phyloP scores from a whole-genome alignment of 108 stramenopile species.

The Fragilaria radians region DNA sequence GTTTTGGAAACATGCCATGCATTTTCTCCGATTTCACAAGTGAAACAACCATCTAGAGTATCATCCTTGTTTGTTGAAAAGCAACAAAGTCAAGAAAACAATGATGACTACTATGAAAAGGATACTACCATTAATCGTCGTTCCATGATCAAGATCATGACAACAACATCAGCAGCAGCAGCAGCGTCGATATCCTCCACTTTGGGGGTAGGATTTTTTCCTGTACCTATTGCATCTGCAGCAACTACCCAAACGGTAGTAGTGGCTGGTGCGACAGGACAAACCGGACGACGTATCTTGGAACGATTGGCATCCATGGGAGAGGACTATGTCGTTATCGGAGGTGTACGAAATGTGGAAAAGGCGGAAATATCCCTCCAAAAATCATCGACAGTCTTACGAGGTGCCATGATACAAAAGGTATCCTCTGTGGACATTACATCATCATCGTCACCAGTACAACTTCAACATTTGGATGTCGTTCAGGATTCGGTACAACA shows the following conservation, averaged over 20 bases:
- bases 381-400: conserved; percentile 54
- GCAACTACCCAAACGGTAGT: conserved; percentile 31
- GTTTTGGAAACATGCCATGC: too few species aligned
- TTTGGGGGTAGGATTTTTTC: neutral
- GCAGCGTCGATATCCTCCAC: too few species aligned
- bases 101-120: too few species aligned
- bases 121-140: too few species aligned
- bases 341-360: conserved; percentile 70
- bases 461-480: conserved; percentile 47
- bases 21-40: too few species aligned
- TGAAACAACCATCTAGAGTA: too few species aligned
- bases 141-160: too few species aligned
- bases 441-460: conserved; percentile 37
- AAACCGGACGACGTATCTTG: conserved; percentile 69
- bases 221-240: neutral
- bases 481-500: conserved; percentile 47
- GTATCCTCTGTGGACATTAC: conserved; percentile 44
- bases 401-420: conserved; percentile 74
- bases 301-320: conserved; percentile 45
- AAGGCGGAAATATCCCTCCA: conserved; percentile 50
- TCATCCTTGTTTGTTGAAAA: too few species aligned
- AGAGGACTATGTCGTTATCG: conserved; percentile 32
- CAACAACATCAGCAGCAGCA: neutral
- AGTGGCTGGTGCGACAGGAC: conserved; percentile 79
- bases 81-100: too few species aligned